Percentiles rank a stretch among this genome's conserved stretches.
These are phyloP conservation scores for Trametes pubescens DNA, from an alignment of 1,284 basidiomycete genomes.

Conservation along the genomic window DNA sequence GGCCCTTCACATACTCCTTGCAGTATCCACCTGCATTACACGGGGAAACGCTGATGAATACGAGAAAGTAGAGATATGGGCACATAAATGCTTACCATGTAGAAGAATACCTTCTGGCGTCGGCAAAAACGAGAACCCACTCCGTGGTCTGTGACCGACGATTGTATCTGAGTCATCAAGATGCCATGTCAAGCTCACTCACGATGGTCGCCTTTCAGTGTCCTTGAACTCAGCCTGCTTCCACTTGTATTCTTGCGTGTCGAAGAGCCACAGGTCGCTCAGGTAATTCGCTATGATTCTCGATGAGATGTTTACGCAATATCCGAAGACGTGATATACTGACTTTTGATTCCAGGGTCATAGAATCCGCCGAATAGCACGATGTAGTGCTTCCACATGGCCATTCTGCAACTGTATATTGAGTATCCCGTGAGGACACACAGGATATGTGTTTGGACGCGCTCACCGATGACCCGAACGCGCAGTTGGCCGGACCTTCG, in stretches of 20 bases:
- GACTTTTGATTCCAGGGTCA: constrained; percentile 33
- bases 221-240: constrained; percentile 79
- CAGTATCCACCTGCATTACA: constrained; percentile 79
- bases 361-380: constrained; percentile 32
- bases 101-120: constrained; percentile 84
- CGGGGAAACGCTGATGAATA: background rate
- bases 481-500: constrained; percentile 83
- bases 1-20: constrained; percentile 91
- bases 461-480: constrained; percentile 84
- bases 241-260: constrained; percentile 91
- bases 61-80: too few species aligned
- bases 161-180: background rate
- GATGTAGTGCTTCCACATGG: constrained; percentile 64
- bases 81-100: constrained; percentile 60
- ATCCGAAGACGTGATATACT: background rate
- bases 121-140: constrained; percentile 89
- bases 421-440: background rate
- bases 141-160: constrained; percentile 65
- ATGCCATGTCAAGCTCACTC: constrained; percentile 36
- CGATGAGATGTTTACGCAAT: background rate
- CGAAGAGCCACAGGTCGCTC: constrained; percentile 90
- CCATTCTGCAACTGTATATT: constrained; percentile 70
- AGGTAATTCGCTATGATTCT: constrained; percentile 74
- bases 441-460: background rate
- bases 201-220: constrained; percentile 77